A percentile compares a stretch with the other conserved stretches of the same genome.
These are phyloP conservation scores for Protomyces pachydermus DNA, from an alignment of 1,139 yeast species.

Conservation along the genomic window DNA sequence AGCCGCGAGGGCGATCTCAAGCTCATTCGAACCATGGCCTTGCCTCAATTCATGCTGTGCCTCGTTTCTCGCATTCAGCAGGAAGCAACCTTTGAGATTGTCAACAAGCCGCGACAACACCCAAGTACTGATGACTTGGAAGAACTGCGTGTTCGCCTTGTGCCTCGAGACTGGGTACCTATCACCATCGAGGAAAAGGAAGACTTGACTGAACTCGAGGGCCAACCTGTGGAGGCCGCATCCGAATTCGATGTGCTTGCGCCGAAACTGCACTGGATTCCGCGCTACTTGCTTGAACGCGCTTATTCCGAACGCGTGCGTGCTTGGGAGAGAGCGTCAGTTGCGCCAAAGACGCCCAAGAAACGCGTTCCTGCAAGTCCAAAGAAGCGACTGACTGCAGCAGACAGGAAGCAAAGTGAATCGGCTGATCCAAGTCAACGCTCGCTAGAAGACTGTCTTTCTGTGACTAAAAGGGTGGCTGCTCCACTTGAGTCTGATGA, in stretches of 20 bases:
- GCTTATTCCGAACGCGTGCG: not conserved
- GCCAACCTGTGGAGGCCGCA: not conserved
- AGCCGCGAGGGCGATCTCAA: slow-evolving; percentile 7
- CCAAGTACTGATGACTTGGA: not conserved
- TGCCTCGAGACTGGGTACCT: not conserved
- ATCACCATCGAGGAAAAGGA: not conserved
- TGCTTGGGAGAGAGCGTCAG: not conserved
- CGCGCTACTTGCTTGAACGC: not conserved
- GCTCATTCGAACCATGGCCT: slow-evolving; percentile 21
- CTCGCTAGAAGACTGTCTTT: not conserved
- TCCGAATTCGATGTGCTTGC: slow-evolving; percentile 3
- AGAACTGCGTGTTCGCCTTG: slow-evolving; percentile 8
- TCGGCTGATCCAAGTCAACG: not conserved
- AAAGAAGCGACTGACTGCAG: not conserved
- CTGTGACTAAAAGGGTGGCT: not conserved
- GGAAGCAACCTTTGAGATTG: not conserved
- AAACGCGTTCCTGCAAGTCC: not conserved
- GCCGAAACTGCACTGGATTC: not conserved
- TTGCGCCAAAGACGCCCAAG: not conserved
- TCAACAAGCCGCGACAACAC: not conserved
- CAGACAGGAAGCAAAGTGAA: not conserved
- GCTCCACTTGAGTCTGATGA: not conserved
- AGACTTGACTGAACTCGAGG: not conserved
- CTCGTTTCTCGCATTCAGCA: not conserved
- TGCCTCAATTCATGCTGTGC: slow-evolving; percentile 1